Evolutionary conservation across 2,329 filamentous ascomycete genomes (phyloP), one percentile per base, ranked within the genome.

Genomic region (Lanzia echinophila): DNA sequence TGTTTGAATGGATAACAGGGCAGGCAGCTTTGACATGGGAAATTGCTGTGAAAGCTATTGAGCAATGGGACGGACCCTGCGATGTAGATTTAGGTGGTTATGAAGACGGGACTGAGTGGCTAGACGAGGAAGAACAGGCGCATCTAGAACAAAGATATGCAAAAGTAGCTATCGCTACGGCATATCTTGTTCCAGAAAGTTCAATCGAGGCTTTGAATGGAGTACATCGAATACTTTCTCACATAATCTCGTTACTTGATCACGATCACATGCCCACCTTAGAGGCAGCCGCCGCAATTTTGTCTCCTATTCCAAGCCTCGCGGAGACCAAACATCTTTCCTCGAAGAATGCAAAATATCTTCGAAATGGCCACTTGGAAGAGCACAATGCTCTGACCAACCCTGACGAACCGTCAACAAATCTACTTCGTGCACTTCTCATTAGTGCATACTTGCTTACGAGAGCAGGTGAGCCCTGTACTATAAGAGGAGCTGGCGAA

Each of bases 41-140:
- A 24, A 72, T 83, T n/a, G 79, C 81, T n/a, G 74, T 83, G 32
- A 75, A 76, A 47, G 82, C 79, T 7, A 72, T 90, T 33, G 78
- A 83, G 56, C 79, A 87, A 59, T 92, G 87, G 87, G 81, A 85
- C 62, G 88, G 87, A 0, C 86, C 87, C 0, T 73, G 73, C 6
- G 87, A 91, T 63, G 76, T 86, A 45, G 84, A 90, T 60, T 67
- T 89, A 4, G 85, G 83, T 3, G 79, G 78, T 12, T 80, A 77
- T 60, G 76, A 77, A 39, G 69, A 73, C 56, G 67, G 69, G 7
- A 73, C 73, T 2, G 68, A 75, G 46, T 81, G 81, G 71, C 67
- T 89, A 47, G 76, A 79, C 46, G 82, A 87, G 46, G 73, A 79
- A 3, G 75, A 81, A 44, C 79, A 82, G 60, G 72, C 75, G 33